Evolutionary conservation across 192 early-diverging fungal species (phyloP), one percentile per base, ranked within the genome.

Genomic region (Phlyctochytrium arcticum): DNA sequence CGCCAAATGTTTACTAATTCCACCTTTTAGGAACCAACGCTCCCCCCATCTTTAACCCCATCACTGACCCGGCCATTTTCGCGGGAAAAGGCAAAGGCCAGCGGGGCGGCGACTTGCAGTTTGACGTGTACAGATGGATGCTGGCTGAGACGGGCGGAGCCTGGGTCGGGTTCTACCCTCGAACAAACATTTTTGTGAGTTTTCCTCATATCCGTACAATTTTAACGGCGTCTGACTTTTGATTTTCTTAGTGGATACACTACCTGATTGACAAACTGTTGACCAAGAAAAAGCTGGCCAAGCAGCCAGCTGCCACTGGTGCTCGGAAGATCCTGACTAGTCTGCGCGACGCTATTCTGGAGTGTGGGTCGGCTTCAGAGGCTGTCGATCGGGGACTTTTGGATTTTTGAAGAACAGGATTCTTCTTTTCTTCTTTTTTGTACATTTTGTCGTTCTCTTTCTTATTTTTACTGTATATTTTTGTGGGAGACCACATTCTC

Each of bases 91-190:
- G 69, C 30, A 63, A 75, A 10, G 64, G 62, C 10, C 55, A 80
- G 50, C 62, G 72, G 36, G 74, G 67, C 8, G 72, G 57, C 12
- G 69, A 70, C 46, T 36, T 65, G 30, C 74, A 76, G 60, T 80
- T 70, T 59, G 75, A 75, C 48, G 65, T 76, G 27, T 82, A 82
- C 48, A 30, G 76, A 36, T 66, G 59, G 74, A 82, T 82, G 80
- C 36, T 62, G 9, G 60, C 74, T 53, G 73, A 72, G 56, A 57
- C 62, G 21, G 24, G 56, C 1, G 54, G 55, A 2, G 44, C 55
- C 15, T 81, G 79, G 79, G 53, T 48, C n/a, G 60, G 47, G 10
- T 77, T 65, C 37, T 62, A 51, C 34, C 75, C 75, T 12, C 69
- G 62, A 57, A 81, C 79, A 1, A 81, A 77, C 55, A 54, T 81